A percentile compares a stretch with the other conserved stretches of the same genome.
phyloP scores from a whole-genome alignment of 1,139 yeast species.

The Diutina pseudorugosa region DNA sequence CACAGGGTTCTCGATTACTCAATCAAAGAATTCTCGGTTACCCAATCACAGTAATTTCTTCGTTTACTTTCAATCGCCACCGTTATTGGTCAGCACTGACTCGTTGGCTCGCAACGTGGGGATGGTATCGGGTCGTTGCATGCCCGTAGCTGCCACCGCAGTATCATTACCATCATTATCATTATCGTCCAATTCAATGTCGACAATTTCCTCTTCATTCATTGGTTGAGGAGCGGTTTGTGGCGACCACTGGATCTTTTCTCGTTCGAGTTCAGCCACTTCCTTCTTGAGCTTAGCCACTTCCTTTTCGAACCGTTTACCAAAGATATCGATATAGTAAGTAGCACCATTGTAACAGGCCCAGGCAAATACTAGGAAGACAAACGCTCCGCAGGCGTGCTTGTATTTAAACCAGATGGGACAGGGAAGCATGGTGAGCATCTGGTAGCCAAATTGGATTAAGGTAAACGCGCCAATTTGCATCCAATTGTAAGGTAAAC shows the following conservation, averaged over 20 bases:
- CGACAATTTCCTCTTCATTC: neutral
- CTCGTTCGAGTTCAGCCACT: slow-evolving; percentile 41
- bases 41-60: no score
- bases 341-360: slow-evolving; percentile 94
- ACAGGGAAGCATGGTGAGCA: slow-evolving; percentile 80
- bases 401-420: slow-evolving; percentile 75
- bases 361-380: slow-evolving; percentile 57
- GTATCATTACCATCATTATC: no score
- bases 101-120: no score
- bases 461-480: slow-evolving; percentile 78
- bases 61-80: no score
- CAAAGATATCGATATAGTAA: slow-evolving; percentile 84
- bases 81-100: no score
- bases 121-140: neutral
- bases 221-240: neutral
- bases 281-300: slow-evolving; percentile 60
- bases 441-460: slow-evolving; percentile 79
- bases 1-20: no score
- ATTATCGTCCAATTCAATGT: neutral
- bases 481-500: slow-evolving; percentile 68
- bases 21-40: no score
- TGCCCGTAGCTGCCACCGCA: neutral
- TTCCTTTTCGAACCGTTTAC: slow-evolving; percentile 77
- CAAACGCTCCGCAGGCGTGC: slow-evolving; percentile 54
- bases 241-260: slow-evolving; percentile 4